Evolutionary conservation across 495 filamentous ascomycete genomes (phyloP), one percentile per base, ranked within the genome.

Genomic region (Penicillium nucicola): DNA sequence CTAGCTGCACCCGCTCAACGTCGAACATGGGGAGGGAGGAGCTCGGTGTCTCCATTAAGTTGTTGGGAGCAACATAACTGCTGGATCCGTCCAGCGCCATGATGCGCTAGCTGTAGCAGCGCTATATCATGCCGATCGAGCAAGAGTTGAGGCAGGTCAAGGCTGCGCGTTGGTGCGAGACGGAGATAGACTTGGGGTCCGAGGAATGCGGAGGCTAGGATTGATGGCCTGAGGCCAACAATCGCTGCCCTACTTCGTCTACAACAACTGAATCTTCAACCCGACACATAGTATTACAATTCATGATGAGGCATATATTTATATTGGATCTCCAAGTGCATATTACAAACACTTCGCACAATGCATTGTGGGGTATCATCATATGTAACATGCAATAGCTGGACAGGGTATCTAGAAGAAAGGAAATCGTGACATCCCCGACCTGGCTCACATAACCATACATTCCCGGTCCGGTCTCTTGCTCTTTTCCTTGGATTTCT

Each of bases 1-100:
- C 88, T 40, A 97, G 87, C 74, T 90, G 84, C 15, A 98, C 93
- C 50, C 76, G 84, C 67, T 92, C 86, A 61, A 97, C 84, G 61
- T 95, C 85, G 77, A 98, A 97, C 68, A 97, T 95, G 52, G 90
- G 89, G 23, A 91, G 76, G 39, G 78, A 48, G 40, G 46, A 77
- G 54, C 84, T 81, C 32, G 76, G 68, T 42, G 86, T 71, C 59
- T 88, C 81, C 52, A 80, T 78, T 31, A 79, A 62, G 69, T 69
- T 75, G 64, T 59, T 71, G 50, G 72, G 71, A 65, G 78, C 69
- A 67, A 74, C 77, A 70, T 81, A 83, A 56, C 77, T 76, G 57
- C 70, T 72, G 50, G 77, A 67, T 56, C 61, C 57, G 41, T 80
- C 74, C 67, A 77, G 76, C 65, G 76, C 77, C 78, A 83, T 83